phyloP scores from a whole-genome alignment of 225 moss, liverwort and hornwort genomes.

The Pseudoscleropodium purum region DNA sequence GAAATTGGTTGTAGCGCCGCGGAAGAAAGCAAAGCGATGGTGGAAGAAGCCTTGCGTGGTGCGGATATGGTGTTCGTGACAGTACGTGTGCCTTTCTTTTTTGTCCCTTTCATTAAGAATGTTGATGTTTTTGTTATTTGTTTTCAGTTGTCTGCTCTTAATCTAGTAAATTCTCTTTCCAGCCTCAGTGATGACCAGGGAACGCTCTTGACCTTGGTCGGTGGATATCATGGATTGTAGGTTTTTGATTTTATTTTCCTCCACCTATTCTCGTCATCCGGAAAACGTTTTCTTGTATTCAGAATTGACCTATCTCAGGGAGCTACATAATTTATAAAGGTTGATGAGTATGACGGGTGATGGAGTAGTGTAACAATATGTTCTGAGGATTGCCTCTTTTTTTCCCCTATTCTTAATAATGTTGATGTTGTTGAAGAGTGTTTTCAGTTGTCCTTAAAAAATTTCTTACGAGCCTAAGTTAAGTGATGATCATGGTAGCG shows the following conservation, averaged over 20 bases:
- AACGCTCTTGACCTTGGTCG: neutral
- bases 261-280: neutral
- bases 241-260: neutral
- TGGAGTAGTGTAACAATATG: neutral
- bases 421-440: neutral
- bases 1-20: conserved; percentile 97
- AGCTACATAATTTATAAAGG: neutral
- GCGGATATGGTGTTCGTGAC: conserved; percentile 98
- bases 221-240: neutral
- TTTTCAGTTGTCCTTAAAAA: neutral
- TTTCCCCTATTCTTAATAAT: neutral
- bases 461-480: neutral
- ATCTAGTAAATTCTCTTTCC: neutral
- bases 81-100: conserved; percentile 14
- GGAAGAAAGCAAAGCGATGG: conserved; percentile 78
- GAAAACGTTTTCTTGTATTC: neutral
- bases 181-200: neutral
- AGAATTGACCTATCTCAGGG: neutral
- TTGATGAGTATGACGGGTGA: neutral
- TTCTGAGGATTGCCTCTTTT: neutral
- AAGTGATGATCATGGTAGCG: neutral
- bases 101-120: neutral
- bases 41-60: conserved; percentile 88
- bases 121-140: neutral
- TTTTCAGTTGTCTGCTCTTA: neutral